Base-by-base conservation (phyloP, 2,329 filamentous ascomycete genomes). In the Nothopassalora personata region DNA sequence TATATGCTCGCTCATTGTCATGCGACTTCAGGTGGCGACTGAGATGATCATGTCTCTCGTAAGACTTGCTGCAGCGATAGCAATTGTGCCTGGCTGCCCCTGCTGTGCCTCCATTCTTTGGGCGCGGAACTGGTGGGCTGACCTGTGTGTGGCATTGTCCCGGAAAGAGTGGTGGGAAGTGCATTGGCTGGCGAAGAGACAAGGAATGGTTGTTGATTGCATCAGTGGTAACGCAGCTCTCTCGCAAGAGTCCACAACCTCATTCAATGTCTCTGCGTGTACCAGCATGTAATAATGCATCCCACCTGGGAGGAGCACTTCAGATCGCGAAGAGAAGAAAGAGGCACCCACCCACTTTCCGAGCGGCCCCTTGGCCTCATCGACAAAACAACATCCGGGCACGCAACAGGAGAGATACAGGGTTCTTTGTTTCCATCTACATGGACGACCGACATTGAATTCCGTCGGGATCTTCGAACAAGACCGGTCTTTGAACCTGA, bases 1-100 rank as follows among this genome's bases (percentile, higher is more conserved):
- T n/a, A 56, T 68, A 61, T 1, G 60, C 52, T 18, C 67, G 60
- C 31, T 69, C 66, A 43, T 69, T 69, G 55, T 68, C 65, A 54
- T 69, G 67, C 6, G 62, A 64, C 48, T 68, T 69, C 8, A 69
- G 59, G 57, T 69, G 67, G 6, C 67, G 59, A 23, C 58, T 62
- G 1, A 68, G 59, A 45, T 69, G 66, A 36, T 69, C 67, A 15
- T 61, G 59, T 11, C 67, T 49, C 58, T 69, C 66, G 55, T 69
- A 68, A 1, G 64, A 64, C 33, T 66, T 51, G 36, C 50, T 55
- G 54, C 67, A 68, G 10, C 67, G 58, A 50, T 64, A 66, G 56
- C 66, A 68, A n/a, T 58, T 34, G 47, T 68, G 65, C 2, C 65
- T 56, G 48, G 60, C 36, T 2, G 36, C 34, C 13, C 58, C 53